A percentile compares a stretch with the other conserved stretches of the same genome.
Conservation (phyloP, 805 yeast genomes). For the Myxozyma nipponensis region DNA sequence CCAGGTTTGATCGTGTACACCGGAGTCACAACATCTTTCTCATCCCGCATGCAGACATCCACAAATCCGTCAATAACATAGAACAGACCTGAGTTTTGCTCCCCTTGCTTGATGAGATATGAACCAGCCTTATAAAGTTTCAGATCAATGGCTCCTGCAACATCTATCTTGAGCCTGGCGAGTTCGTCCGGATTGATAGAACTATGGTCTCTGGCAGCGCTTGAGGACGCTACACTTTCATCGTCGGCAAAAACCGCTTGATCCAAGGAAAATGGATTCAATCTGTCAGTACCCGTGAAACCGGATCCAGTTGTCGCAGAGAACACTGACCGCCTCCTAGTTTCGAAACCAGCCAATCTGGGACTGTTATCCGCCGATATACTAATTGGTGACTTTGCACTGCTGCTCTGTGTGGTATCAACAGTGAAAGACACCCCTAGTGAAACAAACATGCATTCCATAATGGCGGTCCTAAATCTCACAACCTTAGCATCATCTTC, state of each 20-base stretch:
- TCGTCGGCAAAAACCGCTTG: constrained; percentile 33
- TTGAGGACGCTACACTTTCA: constrained; percentile 26
- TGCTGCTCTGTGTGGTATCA: constrained; percentile 3
- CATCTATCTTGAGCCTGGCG: constrained; percentile 37
- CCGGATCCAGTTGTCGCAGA: neutral
- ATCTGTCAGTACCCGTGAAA: constrained; percentile 1
- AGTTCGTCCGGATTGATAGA: neutral
- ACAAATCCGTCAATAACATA: constrained; percentile 76
- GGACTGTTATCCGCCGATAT: constrained; percentile 20
- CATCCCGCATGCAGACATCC: constrained; percentile 50
- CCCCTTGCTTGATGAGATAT: constrained; percentile 58
- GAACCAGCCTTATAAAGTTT: constrained; percentile 51
- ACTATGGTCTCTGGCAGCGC: neutral
- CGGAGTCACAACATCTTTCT: constrained; percentile 17
- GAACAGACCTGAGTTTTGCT: constrained; percentile 67
- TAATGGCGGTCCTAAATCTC: constrained; percentile 44
- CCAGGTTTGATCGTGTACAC: constrained; percentile 63
- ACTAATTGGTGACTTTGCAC: constrained; percentile 1
- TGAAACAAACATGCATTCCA: constrained; percentile 64
- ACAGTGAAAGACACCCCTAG: constrained; percentile 54
- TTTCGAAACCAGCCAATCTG: constrained; percentile 10
- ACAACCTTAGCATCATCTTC: neutral
- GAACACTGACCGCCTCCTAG: neutral
- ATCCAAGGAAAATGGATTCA: constrained; percentile 14
- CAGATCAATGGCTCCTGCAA: constrained; percentile 59